A percentile compares a stretch with the other conserved stretches of the same genome.
phyloP scores from a whole-genome alignment of 306 rosid species.

The cucumber (Cucumis sativus) region Cucumber_9930_V3 NC_026658.2:3079501-3080000 shows the following conservation, averaged over 20 bases:
- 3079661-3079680: neutral
- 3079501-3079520: slow-evolving; percentile 97
- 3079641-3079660: neutral
- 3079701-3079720: neutral
- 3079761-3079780: slow-evolving; percentile 90
- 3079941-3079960: too few species aligned
- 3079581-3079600: slow-evolving; percentile 95
- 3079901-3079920: neutral
- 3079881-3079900: slow-evolving; percentile 56
- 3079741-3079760: slow-evolving; percentile 63
- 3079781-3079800: slow-evolving; percentile 88
- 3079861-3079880: slow-evolving; percentile 97
- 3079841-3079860: slow-evolving; percentile 91
- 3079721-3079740: neutral
- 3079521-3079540: slow-evolving; percentile 88
- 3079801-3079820: slow-evolving; percentile 85
- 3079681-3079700: neutral
- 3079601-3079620: slow-evolving; percentile 94
- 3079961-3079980: neutral
- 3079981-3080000: neutral
- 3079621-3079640: slow-evolving; percentile 61
- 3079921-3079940: neutral
- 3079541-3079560: slow-evolving; percentile 92
- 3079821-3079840: slow-evolving; percentile 90
- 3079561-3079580: slow-evolving; percentile 90